Evolutionary conservation across 495 filamentous ascomycete genomes (phyloP).

Genomic region (Lentithecium fluviatile): DNA sequence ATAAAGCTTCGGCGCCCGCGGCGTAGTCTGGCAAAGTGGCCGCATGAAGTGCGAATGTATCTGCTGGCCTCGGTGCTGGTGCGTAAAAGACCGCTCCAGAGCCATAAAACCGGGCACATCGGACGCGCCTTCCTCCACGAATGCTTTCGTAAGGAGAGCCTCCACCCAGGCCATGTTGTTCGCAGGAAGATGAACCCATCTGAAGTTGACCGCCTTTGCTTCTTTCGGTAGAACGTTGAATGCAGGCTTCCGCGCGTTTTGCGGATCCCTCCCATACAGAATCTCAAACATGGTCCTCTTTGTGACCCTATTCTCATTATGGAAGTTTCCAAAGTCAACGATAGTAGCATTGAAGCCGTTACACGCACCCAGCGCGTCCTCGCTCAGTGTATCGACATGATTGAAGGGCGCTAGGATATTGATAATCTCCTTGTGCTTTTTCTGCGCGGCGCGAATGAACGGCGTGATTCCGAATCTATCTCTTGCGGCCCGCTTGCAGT

Average conservation of each 20-base stretch:
- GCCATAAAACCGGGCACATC: slow-evolving; percentile 70
- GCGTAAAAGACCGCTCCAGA: slow-evolving; percentile 61
- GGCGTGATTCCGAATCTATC: slow-evolving; percentile 55
- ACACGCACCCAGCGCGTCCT: slow-evolving; percentile 57
- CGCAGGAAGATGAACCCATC: slow-evolving; percentile 71
- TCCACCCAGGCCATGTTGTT: slow-evolving; percentile 63
- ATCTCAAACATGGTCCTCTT: slow-evolving; percentile 45
- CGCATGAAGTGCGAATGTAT: slow-evolving; percentile 69
- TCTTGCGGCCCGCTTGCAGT: slow-evolving; percentile 47
- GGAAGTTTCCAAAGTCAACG: slow-evolving; percentile 67
- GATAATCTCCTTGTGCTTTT: slow-evolving; percentile 58
- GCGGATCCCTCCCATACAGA: slow-evolving; percentile 59
- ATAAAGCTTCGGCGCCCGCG: slow-evolving; percentile 45
- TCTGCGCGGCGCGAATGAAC: slow-evolving; percentile 61
- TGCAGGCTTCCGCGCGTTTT: slow-evolving; percentile 54
- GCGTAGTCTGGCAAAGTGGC: slow-evolving; percentile 60
- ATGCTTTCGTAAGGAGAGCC: slow-evolving; percentile 62
- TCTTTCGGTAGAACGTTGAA: slow-evolving; percentile 56
- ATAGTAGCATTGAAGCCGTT: slow-evolving; percentile 65
- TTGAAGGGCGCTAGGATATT: slow-evolving; percentile 60
- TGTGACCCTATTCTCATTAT: slow-evolving; percentile 58
- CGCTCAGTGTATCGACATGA: slow-evolving; percentile 58
- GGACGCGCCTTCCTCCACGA: slow-evolving; percentile 64
- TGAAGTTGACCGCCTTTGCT: slow-evolving; percentile 54
- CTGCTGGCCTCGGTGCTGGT: slow-evolving; percentile 61